These are phyloP conservation scores for Babesia bovis DNA, from an alignment of 169 alveolate species.

Conservation along the genomic window DNA sequence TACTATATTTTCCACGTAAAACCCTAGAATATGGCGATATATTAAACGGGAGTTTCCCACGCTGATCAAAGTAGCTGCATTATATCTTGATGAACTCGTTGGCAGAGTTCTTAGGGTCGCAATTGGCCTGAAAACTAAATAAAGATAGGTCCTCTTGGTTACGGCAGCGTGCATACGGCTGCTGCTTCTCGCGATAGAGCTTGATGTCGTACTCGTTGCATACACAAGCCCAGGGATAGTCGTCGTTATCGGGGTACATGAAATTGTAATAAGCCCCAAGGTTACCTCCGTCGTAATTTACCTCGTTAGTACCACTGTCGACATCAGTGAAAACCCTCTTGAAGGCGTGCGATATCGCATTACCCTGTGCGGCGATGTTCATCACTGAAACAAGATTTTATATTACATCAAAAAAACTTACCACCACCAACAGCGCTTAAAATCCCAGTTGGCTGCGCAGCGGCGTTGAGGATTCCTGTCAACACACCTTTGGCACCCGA, in stretches of 20 bases:
- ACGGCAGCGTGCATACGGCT: slow-evolving; percentile 71
- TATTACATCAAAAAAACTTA: not conserved
- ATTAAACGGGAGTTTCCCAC: not conserved
- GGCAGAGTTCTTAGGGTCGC: slow-evolving; percentile 69
- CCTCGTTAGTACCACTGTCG: slow-evolving; percentile 49
- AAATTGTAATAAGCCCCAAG: slow-evolving; percentile 70
- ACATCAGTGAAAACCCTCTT: slow-evolving; percentile 26
- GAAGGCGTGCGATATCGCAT: slow-evolving; percentile 18
- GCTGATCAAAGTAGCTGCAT: not conserved
- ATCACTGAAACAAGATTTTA: not conserved
- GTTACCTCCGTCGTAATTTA: slow-evolving; percentile 66
- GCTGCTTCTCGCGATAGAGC: slow-evolving; percentile 67
- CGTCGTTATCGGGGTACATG: slow-evolving; percentile 73
- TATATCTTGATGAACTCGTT: not conserved
- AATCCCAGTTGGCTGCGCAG: not conserved
- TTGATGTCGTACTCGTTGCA: slow-evolving; percentile 68
- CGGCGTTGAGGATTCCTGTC: not conserved
- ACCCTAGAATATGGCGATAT: not conserved
- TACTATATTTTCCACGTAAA: too few species aligned
- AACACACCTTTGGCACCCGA: slow-evolving; percentile 9
- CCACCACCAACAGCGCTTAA: not conserved
- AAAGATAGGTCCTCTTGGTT: slow-evolving; percentile 76
- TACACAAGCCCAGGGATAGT: slow-evolving; percentile 83
- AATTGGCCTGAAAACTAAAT: slow-evolving; percentile 69
- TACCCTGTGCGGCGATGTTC: not conserved